phyloP scores from a whole-genome alignment of 1,284 basidiomycete species.

The Ustilago curta region DNA sequence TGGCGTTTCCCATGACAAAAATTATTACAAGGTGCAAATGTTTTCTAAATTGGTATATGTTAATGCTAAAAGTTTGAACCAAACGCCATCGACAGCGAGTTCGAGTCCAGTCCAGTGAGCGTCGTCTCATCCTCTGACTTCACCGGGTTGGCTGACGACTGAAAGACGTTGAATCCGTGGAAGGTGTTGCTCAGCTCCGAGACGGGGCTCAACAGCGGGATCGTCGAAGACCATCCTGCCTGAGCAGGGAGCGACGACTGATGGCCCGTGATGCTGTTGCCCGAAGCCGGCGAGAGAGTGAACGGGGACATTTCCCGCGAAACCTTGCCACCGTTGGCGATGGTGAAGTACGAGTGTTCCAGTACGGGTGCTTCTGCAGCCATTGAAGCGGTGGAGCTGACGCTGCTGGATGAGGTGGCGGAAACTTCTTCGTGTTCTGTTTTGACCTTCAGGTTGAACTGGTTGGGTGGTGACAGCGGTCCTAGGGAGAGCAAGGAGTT shows the following conservation, averaged over 20 bases:
- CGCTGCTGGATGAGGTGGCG: constrained; percentile 30
- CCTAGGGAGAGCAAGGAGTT: constrained; percentile 33
- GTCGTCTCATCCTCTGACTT: constrained; percentile 3
- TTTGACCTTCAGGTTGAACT: constrained; percentile 9
- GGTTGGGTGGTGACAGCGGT: constrained; percentile 27
- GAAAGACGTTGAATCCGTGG: constrained; percentile 25
- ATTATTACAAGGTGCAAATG: too few species aligned
- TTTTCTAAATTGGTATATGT: too few species aligned
- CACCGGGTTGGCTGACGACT: not conserved
- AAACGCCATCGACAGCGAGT: too few species aligned
- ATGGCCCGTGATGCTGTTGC: constrained; percentile 13
- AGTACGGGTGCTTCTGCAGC: constrained; percentile 14
- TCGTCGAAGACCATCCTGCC: constrained; percentile 23
- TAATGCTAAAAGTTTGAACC: too few species aligned
- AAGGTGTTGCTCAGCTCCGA: constrained; percentile 33
- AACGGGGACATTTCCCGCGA: constrained; percentile 28
- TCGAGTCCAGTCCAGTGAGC: too few species aligned
- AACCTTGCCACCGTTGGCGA: constrained; percentile 3
- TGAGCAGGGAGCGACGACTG: constrained; percentile 23
- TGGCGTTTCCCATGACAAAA: too few species aligned
- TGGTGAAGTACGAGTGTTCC: constrained; percentile 28
- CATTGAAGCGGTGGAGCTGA: constrained; percentile 27
- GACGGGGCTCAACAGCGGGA: constrained; percentile 31
- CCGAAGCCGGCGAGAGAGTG: constrained; percentile 17
- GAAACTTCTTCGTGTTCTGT: constrained; percentile 19